Evolutionary conservation across 176 grass and related monocot species (phyloP).

Genomic region (Cenchrus fungigraminus): DNA sequence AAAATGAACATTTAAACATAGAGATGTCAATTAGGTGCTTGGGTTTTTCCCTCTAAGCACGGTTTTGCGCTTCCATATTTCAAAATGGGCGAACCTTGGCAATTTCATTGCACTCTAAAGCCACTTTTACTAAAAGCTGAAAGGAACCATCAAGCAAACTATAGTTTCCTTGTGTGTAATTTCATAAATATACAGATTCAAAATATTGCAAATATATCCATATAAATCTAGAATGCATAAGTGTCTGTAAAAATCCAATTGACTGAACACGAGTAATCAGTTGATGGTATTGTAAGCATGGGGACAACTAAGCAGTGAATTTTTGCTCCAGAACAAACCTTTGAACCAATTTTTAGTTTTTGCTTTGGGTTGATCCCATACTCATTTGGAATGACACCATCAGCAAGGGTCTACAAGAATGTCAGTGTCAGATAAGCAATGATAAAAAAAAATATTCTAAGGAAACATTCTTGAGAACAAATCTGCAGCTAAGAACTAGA

Average conservation of each 20-base stretch:
- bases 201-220: background rate
- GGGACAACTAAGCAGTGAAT: background rate
- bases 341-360: constrained; percentile 97
- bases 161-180: background rate
- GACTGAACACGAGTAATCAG: constrained; percentile 17
- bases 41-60: background rate
- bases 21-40: background rate
- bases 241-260: background rate
- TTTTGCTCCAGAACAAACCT: constrained; percentile 54
- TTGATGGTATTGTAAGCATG: background rate
- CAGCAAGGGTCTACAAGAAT: constrained; percentile 85
- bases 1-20: background rate
- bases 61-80: background rate
- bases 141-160: constrained; percentile 1
- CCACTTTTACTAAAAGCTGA: background rate
- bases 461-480: constrained; percentile 10
- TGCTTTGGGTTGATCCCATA: constrained; percentile 98
- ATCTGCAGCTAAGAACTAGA: background rate
- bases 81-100: background rate
- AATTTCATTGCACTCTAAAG: background rate
- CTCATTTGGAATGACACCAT: constrained; percentile 99
- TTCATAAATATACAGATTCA: background rate
- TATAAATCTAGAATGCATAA: background rate
- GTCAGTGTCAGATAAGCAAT: constrained; percentile 30
- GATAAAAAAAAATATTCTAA: background rate